phyloP scores from a whole-genome alignment of 2,329 filamentous ascomycete genomes.

The Alternaria brassicicola region DNA sequence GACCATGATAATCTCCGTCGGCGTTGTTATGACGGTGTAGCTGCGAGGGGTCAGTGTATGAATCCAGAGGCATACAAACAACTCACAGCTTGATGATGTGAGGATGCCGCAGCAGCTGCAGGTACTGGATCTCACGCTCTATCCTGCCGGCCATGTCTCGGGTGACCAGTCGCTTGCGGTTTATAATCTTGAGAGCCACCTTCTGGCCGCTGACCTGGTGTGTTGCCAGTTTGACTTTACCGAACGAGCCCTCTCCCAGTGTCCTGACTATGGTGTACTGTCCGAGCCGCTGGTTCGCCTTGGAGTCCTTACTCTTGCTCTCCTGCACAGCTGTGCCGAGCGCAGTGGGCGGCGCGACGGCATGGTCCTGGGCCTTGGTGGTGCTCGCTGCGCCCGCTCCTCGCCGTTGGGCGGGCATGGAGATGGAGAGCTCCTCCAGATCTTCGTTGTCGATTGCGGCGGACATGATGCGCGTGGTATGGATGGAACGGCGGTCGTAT shows the following conservation, averaged over 20 bases:
- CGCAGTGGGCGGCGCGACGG: conserved; percentile 32
- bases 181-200: conserved; percentile 97
- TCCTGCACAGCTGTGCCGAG: conserved; percentile 33
- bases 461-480: conserved; percentile 39
- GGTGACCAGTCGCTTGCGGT: conserved; percentile 92
- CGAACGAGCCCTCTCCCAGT: conserved; percentile 94
- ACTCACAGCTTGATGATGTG: conserved; percentile 97
- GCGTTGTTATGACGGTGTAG: conserved; percentile 95
- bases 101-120: conserved; percentile 92
- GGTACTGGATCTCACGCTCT: conserved; percentile 96
- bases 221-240: conserved; percentile 96
- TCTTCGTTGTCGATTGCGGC: conserved; percentile 76
- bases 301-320: conserved; percentile 58
- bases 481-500: neutral
- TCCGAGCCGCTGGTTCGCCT: conserved; percentile 82
- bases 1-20: conserved; percentile 97
- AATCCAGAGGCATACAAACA: too few relatives aligned
- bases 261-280: conserved; percentile 91
- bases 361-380: conserved; percentile 44
- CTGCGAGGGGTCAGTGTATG: conserved; percentile 53
- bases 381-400: conserved; percentile 33
- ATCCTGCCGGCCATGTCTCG: conserved; percentile 97
- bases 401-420: conserved; percentile 69
- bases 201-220: conserved; percentile 92
- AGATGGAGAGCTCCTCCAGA: conserved; percentile 69